These are phyloP conservation scores for Stephania cephalantha DNA, from an alignment of 164 flowering plant species.

Conservation along the genomic window DNA sequence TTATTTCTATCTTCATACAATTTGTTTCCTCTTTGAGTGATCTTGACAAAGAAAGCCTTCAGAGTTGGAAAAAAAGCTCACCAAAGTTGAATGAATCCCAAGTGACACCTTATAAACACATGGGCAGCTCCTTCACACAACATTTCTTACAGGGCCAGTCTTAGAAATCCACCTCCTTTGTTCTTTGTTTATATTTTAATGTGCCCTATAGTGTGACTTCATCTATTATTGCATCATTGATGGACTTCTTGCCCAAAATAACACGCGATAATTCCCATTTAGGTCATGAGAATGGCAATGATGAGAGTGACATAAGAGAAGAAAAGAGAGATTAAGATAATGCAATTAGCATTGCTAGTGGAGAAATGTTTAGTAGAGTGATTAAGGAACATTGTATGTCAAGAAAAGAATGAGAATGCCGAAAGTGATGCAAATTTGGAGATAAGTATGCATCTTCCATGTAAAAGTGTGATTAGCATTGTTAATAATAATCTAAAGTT, in stretches of 20 bases:
- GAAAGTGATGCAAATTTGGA: background rate
- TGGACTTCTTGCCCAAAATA: background rate
- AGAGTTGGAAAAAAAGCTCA: background rate
- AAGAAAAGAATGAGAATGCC: background rate
- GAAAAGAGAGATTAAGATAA: background rate
- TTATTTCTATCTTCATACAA: background rate
- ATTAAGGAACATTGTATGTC: background rate
- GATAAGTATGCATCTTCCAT: background rate
- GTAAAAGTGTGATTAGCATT: background rate
- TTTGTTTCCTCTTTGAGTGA: background rate
- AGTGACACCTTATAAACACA: background rate
- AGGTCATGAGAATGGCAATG: background rate
- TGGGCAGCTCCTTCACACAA: background rate
- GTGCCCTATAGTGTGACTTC: background rate
- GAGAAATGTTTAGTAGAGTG: background rate
- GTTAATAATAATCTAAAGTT: too few relatives aligned
- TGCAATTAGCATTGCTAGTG: background rate
- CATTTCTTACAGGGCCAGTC: background rate
- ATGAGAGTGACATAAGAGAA: background rate
- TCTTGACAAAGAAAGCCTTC: background rate
- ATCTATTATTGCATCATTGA: too few relatives aligned
- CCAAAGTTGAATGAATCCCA: constrained; percentile 4
- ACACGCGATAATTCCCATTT: background rate
- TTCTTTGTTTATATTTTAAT: background rate
- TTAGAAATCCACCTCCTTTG: background rate